Evolutionary conservation across 768 basidiomycete genomes (phyloP), one percentile per base, ranked within the genome.

Genomic region (Hypholoma fasciculare): DNA sequence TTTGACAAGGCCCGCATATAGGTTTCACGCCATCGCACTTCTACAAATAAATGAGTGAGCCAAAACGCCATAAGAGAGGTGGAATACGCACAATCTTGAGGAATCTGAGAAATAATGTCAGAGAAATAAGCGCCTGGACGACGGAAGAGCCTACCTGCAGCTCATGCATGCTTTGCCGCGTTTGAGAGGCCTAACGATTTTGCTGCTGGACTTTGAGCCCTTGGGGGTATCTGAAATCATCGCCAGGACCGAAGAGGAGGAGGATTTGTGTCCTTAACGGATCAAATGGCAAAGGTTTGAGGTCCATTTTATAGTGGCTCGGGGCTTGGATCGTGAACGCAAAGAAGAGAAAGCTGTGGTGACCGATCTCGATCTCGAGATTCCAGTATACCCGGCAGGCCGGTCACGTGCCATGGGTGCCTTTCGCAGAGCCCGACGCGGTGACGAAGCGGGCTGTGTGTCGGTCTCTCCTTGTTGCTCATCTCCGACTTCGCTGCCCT

Each of bases 21-120:
- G 88, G 88, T 56, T 83, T 82, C 3, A 67, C 68, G 16, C 87
- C 86, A 63, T 90, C 88, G 62, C 89, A 90, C 76, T 83, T 84
- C 88, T 66, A 58, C 50, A 57, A 57, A 34, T 42, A 51, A 23
- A 38, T 63, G 7, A 60, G 48, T 47, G 51, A 27, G 39, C 17
- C 37, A 38, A 20, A 30, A 43, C 47, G 23, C 20, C 13, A 52
- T n/a, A 44, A 48, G 20, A 34, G 46, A 50, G 23, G 54, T 23
- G 20, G 19, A 30, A 37, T n/a, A 70, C 79, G 57, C 58, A 82
- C 82, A 59, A 82, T 81, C 66, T 83, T 83, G 43, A 82, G 66
- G 66, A 79, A 78, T 60, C 82, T 83, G 30, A 26, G 26, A 30
- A 43, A 39, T 14, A 49, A 57, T 27, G 42, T 54, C 13, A 61